Percentiles rank a stretch among this genome's conserved stretches.
These are phyloP conservation scores for Talaromyces amestolkiae DNA, from an alignment of 2,329 filamentous ascomycete species.

Conservation along the genomic window DNA sequence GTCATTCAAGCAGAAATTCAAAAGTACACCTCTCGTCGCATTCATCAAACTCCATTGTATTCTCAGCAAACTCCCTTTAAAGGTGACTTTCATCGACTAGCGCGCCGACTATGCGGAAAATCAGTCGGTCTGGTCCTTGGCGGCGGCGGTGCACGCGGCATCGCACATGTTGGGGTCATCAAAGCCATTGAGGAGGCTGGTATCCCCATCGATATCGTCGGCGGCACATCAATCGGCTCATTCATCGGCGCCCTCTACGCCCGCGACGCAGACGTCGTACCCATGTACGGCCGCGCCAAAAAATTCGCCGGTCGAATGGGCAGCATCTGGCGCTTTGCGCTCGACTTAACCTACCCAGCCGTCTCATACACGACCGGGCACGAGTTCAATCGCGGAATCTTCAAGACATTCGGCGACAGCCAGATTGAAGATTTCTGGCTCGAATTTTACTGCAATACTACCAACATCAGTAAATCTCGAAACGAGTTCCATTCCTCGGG, in stretches of 20 bases:
- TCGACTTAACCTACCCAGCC: conserved; percentile 93
- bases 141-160: conserved; percentile 86
- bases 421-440: conserved; percentile 99
- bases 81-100: conserved; percentile 91
- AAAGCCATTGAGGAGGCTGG: conserved; percentile 92
- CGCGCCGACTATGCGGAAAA: conserved; percentile 84
- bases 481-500: conserved; percentile 92
- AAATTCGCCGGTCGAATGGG: conserved; percentile 99
- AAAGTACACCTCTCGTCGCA: conserved; percentile 91
- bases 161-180: conserved; percentile 91
- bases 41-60: conserved; percentile 85
- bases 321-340: conserved; percentile 96
- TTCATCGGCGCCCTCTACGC: conserved; percentile 96
- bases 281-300: conserved; percentile 94
- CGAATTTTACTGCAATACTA: conserved; percentile 98
- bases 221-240: conserved; percentile 92
- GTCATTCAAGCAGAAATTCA: conserved; percentile 95
- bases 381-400: conserved; percentile 98
- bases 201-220: conserved; percentile 91
- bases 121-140: conserved; percentile 92
- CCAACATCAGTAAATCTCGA: conserved; percentile 93
- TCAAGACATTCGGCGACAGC: conserved; percentile 94
- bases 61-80: conserved; percentile 91
- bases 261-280: conserved; percentile 91
- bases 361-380: conserved; percentile 97